phyloP scores from a whole-genome alignment of 176 grass and related monocot species.

The Secale cereale region DNA sequence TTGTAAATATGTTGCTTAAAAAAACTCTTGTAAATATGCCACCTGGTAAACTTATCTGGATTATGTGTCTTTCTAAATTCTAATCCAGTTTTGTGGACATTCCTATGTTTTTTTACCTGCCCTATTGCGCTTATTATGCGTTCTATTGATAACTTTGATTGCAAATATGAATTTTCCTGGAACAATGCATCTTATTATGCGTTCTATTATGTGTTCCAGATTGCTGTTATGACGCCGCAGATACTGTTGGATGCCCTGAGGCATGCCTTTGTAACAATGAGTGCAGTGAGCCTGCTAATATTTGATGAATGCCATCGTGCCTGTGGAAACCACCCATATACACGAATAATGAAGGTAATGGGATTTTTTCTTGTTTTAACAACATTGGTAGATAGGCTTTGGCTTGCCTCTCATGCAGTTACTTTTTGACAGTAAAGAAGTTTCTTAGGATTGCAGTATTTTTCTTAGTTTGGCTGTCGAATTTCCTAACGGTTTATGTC shows the following conservation, averaged over 20 bases:
- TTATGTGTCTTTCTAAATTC: background rate
- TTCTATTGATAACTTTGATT: too few species aligned
- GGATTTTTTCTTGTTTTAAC: conserved; percentile 4
- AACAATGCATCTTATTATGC: too few species aligned
- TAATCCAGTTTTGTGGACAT: conserved; percentile 9
- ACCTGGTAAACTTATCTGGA: too few species aligned
- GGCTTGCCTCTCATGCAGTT: background rate
- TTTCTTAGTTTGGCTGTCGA: background rate
- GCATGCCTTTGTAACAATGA: conserved; percentile 51
- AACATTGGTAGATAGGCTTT: conserved; percentile 8
- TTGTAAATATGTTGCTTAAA: too few species aligned
- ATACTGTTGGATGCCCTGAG: conserved; percentile 62
- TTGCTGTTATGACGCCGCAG: conserved; percentile 57
- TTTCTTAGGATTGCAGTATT: conserved; percentile 13
- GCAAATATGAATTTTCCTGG: too few species aligned
- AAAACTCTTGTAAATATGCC: too few species aligned
- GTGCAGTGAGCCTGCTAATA: conserved; percentile 42
- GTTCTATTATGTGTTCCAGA: conserved; percentile 22
- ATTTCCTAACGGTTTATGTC: conserved; percentile 11
- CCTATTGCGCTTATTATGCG: background rate
- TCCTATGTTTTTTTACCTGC: background rate
- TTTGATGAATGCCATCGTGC: conserved; percentile 74
- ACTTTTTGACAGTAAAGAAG: background rate
- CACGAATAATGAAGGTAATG: conserved; percentile 58
- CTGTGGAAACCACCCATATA: conserved; percentile 63